Evolutionary conservation across 1,284 basidiomycete genomes (phyloP).

Genomic region (Fomes fomentarius): DNA sequence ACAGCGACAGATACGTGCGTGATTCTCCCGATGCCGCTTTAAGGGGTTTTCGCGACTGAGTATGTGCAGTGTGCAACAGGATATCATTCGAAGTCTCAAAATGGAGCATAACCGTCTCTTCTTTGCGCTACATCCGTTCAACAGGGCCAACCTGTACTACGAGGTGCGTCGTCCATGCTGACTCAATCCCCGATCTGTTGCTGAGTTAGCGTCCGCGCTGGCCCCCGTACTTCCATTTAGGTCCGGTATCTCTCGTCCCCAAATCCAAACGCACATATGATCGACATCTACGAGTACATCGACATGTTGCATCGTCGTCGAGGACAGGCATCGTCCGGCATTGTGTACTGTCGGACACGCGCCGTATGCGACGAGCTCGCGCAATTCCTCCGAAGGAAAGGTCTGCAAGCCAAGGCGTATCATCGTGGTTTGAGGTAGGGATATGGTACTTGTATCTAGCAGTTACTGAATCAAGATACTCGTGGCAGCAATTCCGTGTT

Average conservation of each 20-base stretch:
- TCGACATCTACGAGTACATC: conserved; percentile 72
- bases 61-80: conserved; percentile 54
- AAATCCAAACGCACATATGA: conserved; percentile 54
- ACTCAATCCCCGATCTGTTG: neutral
- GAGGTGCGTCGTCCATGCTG: conserved; percentile 49
- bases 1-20: conserved; percentile 68
- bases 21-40: neutral
- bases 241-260: conserved; percentile 62
- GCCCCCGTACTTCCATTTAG: conserved; percentile 34
- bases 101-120: conserved; percentile 61
- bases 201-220: neutral
- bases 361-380: conserved; percentile 73
- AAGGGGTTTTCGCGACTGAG: neutral
- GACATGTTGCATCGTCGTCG: conserved; percentile 58
- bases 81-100: conserved; percentile 69
- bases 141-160: conserved; percentile 81
- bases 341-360: conserved; percentile 78
- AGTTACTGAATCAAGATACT: neutral
- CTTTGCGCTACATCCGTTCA: conserved; percentile 77
- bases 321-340: conserved; percentile 68
- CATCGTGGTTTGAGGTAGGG: conserved; percentile 65
- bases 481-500: conserved; percentile 50
- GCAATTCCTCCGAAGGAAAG: conserved; percentile 60
- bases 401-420: conserved; percentile 75
- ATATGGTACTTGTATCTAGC: neutral